phyloP scores from a whole-genome alignment of 345 rosid genomes.

The Abelmoschus esculentus region DNA sequence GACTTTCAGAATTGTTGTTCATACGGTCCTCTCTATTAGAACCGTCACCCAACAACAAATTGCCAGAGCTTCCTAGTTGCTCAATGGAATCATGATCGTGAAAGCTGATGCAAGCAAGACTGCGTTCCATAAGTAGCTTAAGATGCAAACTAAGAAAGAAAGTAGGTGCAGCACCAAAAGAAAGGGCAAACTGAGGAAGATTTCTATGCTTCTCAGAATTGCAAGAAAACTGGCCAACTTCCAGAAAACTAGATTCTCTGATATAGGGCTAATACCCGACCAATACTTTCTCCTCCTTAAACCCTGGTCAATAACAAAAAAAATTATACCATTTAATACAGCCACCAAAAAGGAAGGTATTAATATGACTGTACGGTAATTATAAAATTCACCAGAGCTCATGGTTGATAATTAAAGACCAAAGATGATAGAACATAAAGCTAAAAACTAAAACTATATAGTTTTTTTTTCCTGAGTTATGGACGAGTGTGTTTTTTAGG shows the following conservation, averaged over 20 bases:
- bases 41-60: conserved; percentile 26
- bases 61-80: conserved; percentile 24
- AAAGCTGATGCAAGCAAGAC: conserved; percentile 21
- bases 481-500: not conserved
- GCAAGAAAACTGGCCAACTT: conserved; percentile 21
- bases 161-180: conserved; percentile 40
- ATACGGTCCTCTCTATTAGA: conserved; percentile 23
- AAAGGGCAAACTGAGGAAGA: conserved; percentile 39
- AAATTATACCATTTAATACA: conserved; percentile 14
- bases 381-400: too few species aligned
- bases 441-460: not conserved
- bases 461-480: not conserved
- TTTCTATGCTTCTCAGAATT: conserved; percentile 26
- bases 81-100: conserved; percentile 31
- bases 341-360: not conserved
- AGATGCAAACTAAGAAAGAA: conserved; percentile 54
- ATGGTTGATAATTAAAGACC: too few species aligned
- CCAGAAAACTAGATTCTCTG: conserved; percentile 21
- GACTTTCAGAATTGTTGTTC: conserved; percentile 23
- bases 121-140: conserved; percentile 53
- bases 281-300: conserved; percentile 33
- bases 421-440: not conserved
- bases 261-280: conserved; percentile 27
- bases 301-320: conserved; percentile 34
- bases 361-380: not conserved